Conservation (phyloP, 441 rosid species). For the Cnidoscolus chayamansa region DNA sequence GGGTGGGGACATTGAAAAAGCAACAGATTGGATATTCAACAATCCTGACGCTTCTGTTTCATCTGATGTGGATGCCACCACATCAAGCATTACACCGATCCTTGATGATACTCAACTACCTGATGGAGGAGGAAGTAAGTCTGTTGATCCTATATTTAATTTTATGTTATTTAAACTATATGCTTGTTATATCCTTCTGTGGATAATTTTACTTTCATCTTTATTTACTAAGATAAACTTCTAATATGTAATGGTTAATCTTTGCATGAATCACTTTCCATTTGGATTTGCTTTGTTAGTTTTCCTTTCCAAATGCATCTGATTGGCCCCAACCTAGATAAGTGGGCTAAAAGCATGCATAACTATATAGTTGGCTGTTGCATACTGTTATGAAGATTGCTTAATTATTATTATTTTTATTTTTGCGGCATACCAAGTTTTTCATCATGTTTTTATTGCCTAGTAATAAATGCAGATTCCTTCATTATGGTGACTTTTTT, state of each 20-base stretch:
- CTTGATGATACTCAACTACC: conserved; percentile 49
- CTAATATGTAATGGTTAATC: no score
- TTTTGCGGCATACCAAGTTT: not conserved
- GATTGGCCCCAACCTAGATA: not conserved
- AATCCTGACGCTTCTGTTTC: conserved; percentile 72
- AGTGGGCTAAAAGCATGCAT: not conserved
- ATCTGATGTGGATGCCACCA: conserved; percentile 68
- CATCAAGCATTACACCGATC: conserved; percentile 44
- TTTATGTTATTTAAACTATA: conserved; percentile 5
- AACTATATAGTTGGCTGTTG: not conserved
- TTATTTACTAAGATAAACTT: not conserved
- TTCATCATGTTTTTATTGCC: not conserved
- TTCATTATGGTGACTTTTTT: not conserved
- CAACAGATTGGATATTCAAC: conserved; percentile 97
- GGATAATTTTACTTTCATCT: not conserved
- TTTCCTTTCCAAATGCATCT: not conserved
- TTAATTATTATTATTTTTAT: not conserved
- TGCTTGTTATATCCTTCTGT: not conserved
- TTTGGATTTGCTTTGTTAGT: no score
- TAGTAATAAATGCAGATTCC: not conserved
- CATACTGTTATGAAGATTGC: not conserved
- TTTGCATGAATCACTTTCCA: no score
- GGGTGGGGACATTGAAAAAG: conserved; percentile 92
- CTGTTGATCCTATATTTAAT: conserved; percentile 21
- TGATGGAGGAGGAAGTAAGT: conserved; percentile 93